A percentile compares a stretch with the other conserved stretches of the same genome.
Evolutionary conservation across 2,329 filamentous ascomycete genomes (phyloP).

Genomic region (Aspergillus transmontanensis): DNA sequence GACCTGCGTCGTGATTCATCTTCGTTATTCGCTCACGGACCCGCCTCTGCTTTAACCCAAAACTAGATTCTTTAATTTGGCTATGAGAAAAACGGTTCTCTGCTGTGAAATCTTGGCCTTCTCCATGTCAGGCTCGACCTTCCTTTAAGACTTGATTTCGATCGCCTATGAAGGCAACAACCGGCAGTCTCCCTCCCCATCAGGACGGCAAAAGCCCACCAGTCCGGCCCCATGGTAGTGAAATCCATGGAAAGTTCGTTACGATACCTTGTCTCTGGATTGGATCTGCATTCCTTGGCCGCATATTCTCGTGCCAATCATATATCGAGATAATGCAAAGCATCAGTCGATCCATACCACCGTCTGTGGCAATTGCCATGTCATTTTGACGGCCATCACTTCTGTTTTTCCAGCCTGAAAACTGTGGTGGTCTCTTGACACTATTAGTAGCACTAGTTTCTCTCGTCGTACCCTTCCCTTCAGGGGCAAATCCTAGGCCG

Average conservation of each 20-base stretch:
- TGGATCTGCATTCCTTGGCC: neutral
- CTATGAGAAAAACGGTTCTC: neutral
- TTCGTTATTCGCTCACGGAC: neutral
- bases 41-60: neutral
- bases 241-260: neutral
- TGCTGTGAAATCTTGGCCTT: neutral
- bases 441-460: neutral
- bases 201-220: neutral
- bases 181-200: neutral
- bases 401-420: neutral
- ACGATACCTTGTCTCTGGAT: neutral
- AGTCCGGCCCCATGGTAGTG: neutral
- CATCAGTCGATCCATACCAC: neutral
- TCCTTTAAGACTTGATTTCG: too few species aligned
- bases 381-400: neutral
- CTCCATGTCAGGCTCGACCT: neutral
- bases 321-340: neutral
- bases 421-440: neutral
- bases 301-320: neutral
- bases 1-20: neutral
- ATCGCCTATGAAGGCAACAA: neutral
- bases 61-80: neutral
- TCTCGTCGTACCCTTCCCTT: neutral
- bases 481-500: neutral
- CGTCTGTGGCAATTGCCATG: neutral